Percentiles rank a stretch among this genome's conserved stretches.
phyloP scores from a whole-genome alignment of 345 rosid genomes.

The Brassica rapa region DNA sequence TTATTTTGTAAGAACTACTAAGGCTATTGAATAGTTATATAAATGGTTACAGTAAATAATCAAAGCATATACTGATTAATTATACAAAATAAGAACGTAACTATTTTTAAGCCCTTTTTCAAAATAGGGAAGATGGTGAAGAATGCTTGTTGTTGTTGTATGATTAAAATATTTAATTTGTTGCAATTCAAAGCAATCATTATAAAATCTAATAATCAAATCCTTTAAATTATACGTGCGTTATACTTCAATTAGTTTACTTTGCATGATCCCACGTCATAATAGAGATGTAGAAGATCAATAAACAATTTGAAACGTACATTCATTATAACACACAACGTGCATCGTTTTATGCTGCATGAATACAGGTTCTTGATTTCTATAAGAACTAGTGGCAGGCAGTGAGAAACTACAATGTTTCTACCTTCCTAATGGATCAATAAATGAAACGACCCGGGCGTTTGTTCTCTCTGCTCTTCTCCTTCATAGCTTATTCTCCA shows the following conservation, averaged over 20 bases:
- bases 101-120: too few species aligned
- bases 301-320: not conserved
- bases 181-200: not conserved
- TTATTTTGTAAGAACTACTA: not conserved
- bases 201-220: not conserved
- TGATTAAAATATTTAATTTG: not conserved
- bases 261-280: conserved; percentile 11
- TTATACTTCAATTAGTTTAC: not conserved
- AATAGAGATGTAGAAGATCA: not conserved
- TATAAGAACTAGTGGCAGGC: not conserved
- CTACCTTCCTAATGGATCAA: not conserved
- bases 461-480: conserved; percentile 69
- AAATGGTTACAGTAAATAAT: not conserved
- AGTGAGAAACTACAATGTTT: not conserved
- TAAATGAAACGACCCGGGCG: not conserved
- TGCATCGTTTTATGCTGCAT: conserved; percentile 14
- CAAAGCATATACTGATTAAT: not conserved
- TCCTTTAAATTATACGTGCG: not conserved
- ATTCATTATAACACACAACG: not conserved
- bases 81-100: not conserved
- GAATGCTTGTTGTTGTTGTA: not conserved
- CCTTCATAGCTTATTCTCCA: conserved; percentile 86
- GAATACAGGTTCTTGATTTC: not conserved
- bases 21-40: not conserved
- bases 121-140: not conserved